These are phyloP conservation scores for Eimeria praecox DNA, from an alignment of 169 alveolate genomes.

Conservation along the genomic window DNA sequence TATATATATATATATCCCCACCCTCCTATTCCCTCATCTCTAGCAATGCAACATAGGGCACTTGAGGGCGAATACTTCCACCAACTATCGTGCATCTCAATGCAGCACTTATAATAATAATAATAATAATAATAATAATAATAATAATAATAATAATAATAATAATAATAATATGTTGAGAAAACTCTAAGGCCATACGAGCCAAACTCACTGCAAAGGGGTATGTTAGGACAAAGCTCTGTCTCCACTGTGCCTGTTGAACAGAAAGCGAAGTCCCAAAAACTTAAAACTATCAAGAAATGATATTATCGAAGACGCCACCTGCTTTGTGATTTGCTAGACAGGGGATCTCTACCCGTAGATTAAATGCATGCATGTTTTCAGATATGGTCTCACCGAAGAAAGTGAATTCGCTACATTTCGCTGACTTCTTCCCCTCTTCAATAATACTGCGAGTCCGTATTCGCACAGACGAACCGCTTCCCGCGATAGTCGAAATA, in stretches of 20 bases:
- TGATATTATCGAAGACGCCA: neutral
- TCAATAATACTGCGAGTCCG: constrained; percentile 26
- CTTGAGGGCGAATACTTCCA: too few relatives aligned
- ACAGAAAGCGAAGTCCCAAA: neutral
- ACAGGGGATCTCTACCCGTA: neutral
- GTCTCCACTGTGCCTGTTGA: constrained; percentile 44
- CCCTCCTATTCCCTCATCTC: too few relatives aligned
- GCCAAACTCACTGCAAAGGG: constrained; percentile 30
- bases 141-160: too few relatives aligned
- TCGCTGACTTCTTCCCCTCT: neutral
- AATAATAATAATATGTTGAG: too few relatives aligned
- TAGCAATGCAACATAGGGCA: too few relatives aligned
- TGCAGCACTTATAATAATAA: too few relatives aligned
- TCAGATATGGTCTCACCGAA: neutral
- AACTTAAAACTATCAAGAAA: neutral
- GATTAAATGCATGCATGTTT: neutral
- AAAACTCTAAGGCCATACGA: neutral
- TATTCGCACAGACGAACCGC: constrained; percentile 38
- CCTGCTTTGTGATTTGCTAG: neutral
- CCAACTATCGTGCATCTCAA: too few relatives aligned
- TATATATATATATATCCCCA: too few relatives aligned
- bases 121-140: too few relatives aligned
- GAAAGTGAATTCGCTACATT: constrained; percentile 1
- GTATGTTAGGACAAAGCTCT: constrained; percentile 1
- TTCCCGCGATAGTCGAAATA: neutral